Evolutionary conservation across 768 basidiomycete genomes (phyloP).

Genomic region (Russula sp.): DNA sequence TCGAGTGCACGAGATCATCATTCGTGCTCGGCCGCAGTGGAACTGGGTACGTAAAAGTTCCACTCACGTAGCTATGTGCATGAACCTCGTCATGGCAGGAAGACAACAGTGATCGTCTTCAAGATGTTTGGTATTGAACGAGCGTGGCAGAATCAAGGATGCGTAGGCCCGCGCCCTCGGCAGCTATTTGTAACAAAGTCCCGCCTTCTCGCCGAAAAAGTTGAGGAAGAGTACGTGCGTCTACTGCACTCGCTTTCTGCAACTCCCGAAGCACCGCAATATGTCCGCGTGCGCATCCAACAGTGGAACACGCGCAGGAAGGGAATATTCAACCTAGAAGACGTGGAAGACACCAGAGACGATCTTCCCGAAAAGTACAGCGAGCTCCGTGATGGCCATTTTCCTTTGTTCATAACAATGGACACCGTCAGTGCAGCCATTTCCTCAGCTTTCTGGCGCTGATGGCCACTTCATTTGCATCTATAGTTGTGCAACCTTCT

Average conservation of each 20-base stretch:
- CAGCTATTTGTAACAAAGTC: slow-evolving; percentile 75
- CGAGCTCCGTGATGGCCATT: slow-evolving; percentile 51
- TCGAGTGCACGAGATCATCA: slow-evolving; percentile 16
- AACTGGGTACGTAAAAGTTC: slow-evolving; percentile 47
- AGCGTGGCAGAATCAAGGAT: slow-evolving; percentile 39
- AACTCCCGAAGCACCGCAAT: slow-evolving; percentile 33
- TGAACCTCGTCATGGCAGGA: slow-evolving; percentile 34
- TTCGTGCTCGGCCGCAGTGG: slow-evolving; percentile 48
- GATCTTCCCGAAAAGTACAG: slow-evolving; percentile 51
- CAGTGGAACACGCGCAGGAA: slow-evolving; percentile 19
- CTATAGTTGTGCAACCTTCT: slow-evolving; percentile 43
- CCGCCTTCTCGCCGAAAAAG: slow-evolving; percentile 56
- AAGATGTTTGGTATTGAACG: slow-evolving; percentile 67
- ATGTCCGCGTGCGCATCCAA: slow-evolving; percentile 33
- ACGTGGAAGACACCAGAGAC: slow-evolving; percentile 35
- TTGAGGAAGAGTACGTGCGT: slow-evolving; percentile 56
- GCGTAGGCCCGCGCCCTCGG: slow-evolving; percentile 42
- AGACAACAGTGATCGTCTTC: slow-evolving; percentile 73
- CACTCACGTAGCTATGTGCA: background rate
- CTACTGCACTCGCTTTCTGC: slow-evolving; percentile 41
- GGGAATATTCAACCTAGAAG: slow-evolving; percentile 38
- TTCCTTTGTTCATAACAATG: slow-evolving; percentile 66
- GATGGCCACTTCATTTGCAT: background rate
- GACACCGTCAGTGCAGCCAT: slow-evolving; percentile 40
- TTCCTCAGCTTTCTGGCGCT: background rate